Conservation (phyloP, 345 rosid species). For the Citrus maxima region DNA sequence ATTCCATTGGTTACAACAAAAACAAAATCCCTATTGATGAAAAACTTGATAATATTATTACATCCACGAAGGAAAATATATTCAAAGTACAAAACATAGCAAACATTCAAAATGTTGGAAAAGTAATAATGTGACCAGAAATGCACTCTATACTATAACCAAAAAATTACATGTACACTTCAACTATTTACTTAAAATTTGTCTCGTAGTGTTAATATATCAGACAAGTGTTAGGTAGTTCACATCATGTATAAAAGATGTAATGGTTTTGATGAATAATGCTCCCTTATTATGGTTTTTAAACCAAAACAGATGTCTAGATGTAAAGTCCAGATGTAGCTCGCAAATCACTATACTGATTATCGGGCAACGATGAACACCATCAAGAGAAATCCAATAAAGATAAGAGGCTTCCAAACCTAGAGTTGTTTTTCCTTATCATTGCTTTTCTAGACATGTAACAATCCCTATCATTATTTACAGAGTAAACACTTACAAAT, state of each 20-base stretch:
- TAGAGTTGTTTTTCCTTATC: too few relatives aligned
- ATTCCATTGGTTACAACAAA: background rate
- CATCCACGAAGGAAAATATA: background rate
- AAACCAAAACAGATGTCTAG: background rate
- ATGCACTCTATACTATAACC: background rate
- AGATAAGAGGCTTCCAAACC: too few relatives aligned
- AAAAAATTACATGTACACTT: background rate
- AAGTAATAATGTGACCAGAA: background rate
- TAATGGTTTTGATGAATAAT: background rate
- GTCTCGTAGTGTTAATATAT: too few relatives aligned
- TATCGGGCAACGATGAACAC: too few relatives aligned
- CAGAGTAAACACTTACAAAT: background rate
- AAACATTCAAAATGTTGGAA: background rate
- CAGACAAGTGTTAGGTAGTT: background rate
- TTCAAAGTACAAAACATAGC: background rate
- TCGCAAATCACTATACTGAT: too few relatives aligned
- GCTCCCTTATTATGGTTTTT: background rate
- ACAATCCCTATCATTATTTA: background rate
- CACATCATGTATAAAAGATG: background rate
- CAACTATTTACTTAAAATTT: too few relatives aligned
- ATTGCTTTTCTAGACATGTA: background rate
- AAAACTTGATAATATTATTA: background rate
- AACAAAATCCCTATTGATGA: background rate
- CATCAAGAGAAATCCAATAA: too few relatives aligned
- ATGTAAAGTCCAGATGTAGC: constrained; percentile 6